Evolutionary conservation across 2,329 filamentous ascomycete genomes (phyloP).

Genomic region (Pseudogymnoascus sp.): DNA sequence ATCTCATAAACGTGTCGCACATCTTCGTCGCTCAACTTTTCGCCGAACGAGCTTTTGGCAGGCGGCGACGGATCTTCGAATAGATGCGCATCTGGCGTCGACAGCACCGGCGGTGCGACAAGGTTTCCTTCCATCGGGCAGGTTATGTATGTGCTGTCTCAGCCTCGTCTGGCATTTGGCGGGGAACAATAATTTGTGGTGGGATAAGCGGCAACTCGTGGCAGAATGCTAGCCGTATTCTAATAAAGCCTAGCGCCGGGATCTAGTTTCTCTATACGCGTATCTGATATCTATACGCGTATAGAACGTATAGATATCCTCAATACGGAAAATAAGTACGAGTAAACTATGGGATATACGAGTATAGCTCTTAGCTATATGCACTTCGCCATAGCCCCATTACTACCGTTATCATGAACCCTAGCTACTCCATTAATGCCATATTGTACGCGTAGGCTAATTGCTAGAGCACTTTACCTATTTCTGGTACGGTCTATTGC

Average conservation of each 20-base stretch:
- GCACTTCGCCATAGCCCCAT: neutral
- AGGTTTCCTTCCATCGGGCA: slow-evolving; percentile 39
- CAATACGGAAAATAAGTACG: neutral
- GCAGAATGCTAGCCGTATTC: neutral
- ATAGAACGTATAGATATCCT: neutral
- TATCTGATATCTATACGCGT: neutral
- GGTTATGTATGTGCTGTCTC: neutral
- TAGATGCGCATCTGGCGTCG: slow-evolving; percentile 54
- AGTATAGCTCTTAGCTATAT: neutral
- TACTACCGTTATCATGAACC: neutral
- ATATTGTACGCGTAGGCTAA: neutral
- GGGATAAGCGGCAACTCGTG: neutral
- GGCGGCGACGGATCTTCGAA: slow-evolving; percentile 42
- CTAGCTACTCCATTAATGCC: neutral
- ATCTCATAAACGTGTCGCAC: slow-evolving; percentile 78
- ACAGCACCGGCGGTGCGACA: slow-evolving; percentile 51
- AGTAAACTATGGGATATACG: neutral
- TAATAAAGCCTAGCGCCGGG: neutral
- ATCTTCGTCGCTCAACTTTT: slow-evolving; percentile 50
- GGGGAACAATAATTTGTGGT: slow-evolving; percentile 11
- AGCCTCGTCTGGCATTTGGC: slow-evolving; percentile 1
- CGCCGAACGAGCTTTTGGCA: neutral
- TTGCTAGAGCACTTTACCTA: neutral
- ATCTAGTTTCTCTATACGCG: neutral
- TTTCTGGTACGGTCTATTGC: neutral